A percentile compares a stretch with the other conserved stretches of the same genome.
Evolutionary conservation across 306 rosid genomes (phyloP).

Genomic region (Luffa aegyptiaca): DNA sequence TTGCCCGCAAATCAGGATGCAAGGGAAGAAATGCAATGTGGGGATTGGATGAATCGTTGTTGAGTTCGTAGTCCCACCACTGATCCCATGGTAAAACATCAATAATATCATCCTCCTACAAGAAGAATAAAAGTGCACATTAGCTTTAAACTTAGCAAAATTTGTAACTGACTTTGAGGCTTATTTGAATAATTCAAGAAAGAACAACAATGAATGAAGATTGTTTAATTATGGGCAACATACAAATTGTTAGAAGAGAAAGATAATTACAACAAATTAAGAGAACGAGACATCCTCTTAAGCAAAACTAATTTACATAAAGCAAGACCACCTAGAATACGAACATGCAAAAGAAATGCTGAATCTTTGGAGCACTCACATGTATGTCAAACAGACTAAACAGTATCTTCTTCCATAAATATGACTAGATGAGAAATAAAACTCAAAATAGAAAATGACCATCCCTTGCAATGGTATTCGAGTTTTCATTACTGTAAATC

Average conservation of each 20-base stretch:
- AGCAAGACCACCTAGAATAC: background rate
- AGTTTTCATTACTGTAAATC: background rate
- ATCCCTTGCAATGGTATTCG: background rate
- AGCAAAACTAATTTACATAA: background rate
- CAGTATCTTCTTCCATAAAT: background rate
- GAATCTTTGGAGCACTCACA: background rate
- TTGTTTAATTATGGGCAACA: background rate
- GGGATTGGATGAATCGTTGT: slow-evolving; percentile 76
- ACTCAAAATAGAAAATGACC: background rate
- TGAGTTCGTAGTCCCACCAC: slow-evolving; percentile 91
- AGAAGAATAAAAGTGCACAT: slow-evolving; percentile 1
- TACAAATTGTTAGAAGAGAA: background rate
- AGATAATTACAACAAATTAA: background rate
- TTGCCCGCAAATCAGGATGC: slow-evolving; percentile 72
- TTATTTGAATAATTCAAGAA: background rate
- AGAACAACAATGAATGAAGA: background rate
- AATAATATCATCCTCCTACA: slow-evolving; percentile 83
- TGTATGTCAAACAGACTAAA: background rate
- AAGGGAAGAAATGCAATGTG: slow-evolving; percentile 92
- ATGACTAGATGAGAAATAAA: background rate
- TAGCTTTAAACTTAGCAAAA: background rate
- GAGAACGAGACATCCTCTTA: background rate
- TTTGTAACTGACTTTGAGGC: background rate
- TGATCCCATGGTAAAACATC: slow-evolving; percentile 86
- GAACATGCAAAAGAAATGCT: background rate